Evolutionary conservation across 2,329 filamentous ascomycete species (phyloP), one percentile per base, ranked within the genome.

Genomic region (Paecilomyces variotii): DNA sequence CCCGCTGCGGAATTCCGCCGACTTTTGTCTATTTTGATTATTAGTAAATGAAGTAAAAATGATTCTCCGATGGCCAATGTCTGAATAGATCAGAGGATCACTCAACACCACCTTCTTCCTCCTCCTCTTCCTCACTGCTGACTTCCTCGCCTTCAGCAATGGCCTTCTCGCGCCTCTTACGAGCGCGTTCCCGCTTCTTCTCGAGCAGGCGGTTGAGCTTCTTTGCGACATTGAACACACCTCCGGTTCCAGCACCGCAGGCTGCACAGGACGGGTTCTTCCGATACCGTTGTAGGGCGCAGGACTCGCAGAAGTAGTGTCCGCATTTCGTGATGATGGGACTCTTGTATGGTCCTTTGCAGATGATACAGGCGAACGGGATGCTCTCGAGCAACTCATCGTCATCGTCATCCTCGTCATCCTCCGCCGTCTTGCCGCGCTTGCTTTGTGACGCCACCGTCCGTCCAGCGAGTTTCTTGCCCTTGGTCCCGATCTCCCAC

Each of bases 241-340:
- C 94, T 30, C 88, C 87, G 0, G 92, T 97, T 4, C 91, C 89
- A 0, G 87, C 81, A 0, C 90, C 89, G 72, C 94, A 97, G 3
- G 88, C 89, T 1, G 90, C 90, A 73, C 94, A 97, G 2, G 84
- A 85, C 3, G 92, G 92, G 66, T 92, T 90, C 70, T 90, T 94
- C 62, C 89, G 82, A 71, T 97, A 97, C 63, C 92, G 79, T 70
- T 89, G 86, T 66, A 97, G 78, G 27, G 94, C 94, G 73, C 94
- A 99, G 0, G 83, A 80, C 73, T 97, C 89, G 71, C 94, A 99
- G 70, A 97, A 97, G 73, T 97, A 97, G 73, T 99, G 94, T 0
- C 91, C 89, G 65, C 94, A 99, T 64, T 91, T 88, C 11, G 94
- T 97, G 26, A 93, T 79, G 11, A 97, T 84, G 0, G 94, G 93